phyloP scores from a whole-genome alignment of 2,329 filamentous ascomycete genomes.

The Trichoderma sp. region DNA sequence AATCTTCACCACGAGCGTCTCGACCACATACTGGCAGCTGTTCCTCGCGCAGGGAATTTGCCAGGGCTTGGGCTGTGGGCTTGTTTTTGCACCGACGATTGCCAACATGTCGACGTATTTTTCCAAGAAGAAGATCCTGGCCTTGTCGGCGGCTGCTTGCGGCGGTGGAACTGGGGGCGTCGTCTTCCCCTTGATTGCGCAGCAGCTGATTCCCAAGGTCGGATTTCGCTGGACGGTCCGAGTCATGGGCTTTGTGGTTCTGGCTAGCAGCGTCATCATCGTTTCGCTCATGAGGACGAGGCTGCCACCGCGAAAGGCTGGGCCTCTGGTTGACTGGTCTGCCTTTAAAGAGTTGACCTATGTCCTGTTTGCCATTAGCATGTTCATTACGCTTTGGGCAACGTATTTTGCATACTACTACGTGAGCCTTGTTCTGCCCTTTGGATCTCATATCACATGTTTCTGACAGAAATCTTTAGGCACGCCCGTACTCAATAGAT shows the following conservation, averaged over 20 bases:
- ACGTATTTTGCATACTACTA: conserved; percentile 54
- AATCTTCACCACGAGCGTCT: conserved; percentile 47
- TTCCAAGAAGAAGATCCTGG: conserved; percentile 56
- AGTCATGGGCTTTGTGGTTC: conserved; percentile 60
- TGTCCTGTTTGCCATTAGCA: conserved; percentile 35
- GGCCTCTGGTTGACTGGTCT: conserved; percentile 50
- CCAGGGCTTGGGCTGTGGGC: conserved; percentile 55
- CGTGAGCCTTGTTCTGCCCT: conserved; percentile 29
- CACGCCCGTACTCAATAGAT: conserved; percentile 42
- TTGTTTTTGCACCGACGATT: conserved; percentile 56
- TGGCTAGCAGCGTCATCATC: conserved; percentile 45
- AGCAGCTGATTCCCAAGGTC: conserved; percentile 57
- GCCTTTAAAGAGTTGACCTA: conserved; percentile 54
- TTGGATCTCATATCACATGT: background rate
- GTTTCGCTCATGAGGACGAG: conserved; percentile 48
- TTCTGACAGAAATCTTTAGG: conserved; percentile 30
- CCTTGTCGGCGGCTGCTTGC: conserved; percentile 59
- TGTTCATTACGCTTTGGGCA: conserved; percentile 48
- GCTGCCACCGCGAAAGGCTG: conserved; percentile 49
- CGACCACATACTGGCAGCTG: conserved; percentile 48
- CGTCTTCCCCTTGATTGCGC: conserved; percentile 60
- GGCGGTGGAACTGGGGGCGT: conserved; percentile 65
- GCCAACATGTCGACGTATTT: conserved; percentile 64
- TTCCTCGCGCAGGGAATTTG: conserved; percentile 58
- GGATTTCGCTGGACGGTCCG: conserved; percentile 68